Percentiles rank a stretch among this genome's conserved stretches.
These are phyloP conservation scores for Fagus sylvatica DNA, from an alignment of 306 rosid species.

Conservation along the genomic window DNA sequence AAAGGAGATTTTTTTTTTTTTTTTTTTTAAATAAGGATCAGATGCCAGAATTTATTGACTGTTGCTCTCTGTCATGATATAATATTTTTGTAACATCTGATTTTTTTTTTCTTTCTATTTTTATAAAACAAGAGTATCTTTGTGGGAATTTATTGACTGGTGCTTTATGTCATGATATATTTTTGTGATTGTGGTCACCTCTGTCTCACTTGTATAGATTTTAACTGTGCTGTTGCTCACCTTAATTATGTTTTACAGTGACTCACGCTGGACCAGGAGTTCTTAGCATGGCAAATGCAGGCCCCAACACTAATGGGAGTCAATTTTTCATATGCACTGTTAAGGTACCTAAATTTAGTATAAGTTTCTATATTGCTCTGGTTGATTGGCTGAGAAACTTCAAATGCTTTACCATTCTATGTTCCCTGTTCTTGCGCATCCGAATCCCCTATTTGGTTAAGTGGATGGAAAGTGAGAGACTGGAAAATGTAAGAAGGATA, in stretches of 20 bases:
- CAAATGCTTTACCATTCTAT: neutral
- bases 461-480: no score
- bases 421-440: neutral
- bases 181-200: neutral
- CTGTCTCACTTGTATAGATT: neutral
- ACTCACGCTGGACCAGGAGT: conserved; percentile 81
- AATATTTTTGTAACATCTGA: no score
- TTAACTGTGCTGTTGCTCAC: conserved; percentile 4
- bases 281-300: conserved; percentile 99
- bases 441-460: neutral
- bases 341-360: conserved; percentile 52
- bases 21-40: neutral
- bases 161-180: neutral
- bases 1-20: no score
- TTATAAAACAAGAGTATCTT: neutral
- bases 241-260: conserved; percentile 51
- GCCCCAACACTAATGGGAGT: conserved; percentile 97
- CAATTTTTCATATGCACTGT: conserved; percentile 96
- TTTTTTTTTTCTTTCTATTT: neutral
- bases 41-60: neutral
- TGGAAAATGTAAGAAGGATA: no score
- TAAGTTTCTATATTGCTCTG: neutral
- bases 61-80: no score
- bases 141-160: neutral
- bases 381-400: neutral